Evolutionary conservation across 352 stramenopile genomes (phyloP).

Genomic region (Pythium volutum): DNA sequence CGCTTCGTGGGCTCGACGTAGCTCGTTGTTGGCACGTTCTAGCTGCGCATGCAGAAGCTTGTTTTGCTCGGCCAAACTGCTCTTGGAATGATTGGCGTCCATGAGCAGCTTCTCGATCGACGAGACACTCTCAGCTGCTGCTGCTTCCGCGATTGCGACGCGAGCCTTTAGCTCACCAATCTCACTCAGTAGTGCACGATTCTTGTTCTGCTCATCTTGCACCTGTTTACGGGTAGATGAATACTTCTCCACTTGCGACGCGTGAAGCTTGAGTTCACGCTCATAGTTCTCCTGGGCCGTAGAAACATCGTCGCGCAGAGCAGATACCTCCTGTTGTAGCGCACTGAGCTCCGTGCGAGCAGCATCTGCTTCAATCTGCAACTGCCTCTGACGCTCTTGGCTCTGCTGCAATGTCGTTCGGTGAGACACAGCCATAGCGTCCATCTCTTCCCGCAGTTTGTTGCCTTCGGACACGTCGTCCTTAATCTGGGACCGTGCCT

Average conservation of each 20-base stretch:
- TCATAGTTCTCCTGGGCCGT: conserved; percentile 78
- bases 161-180: conserved; percentile 42
- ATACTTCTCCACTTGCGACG: conserved; percentile 55
- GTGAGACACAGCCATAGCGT: conserved; percentile 36
- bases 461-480: conserved; percentile 59
- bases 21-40: conserved; percentile 50
- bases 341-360: conserved; percentile 42
- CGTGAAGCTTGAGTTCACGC: conserved; percentile 78
- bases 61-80: conserved; percentile 59
- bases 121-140: conserved; percentile 28
- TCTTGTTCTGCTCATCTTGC: conserved; percentile 42
- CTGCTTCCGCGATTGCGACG: conserved; percentile 30
- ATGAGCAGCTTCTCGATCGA: conserved; percentile 51
- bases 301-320: conserved; percentile 42
- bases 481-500: conserved; percentile 48
- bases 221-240: conserved; percentile 48
- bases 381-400: conserved; percentile 43
- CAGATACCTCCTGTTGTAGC: conserved; percentile 43
- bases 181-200: conserved; percentile 34
- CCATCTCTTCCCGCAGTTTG: conserved; percentile 64
- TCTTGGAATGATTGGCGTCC: conserved; percentile 49
- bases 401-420: conserved; percentile 37
- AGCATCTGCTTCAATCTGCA: conserved; percentile 43
- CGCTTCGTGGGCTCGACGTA: conserved; percentile 57
- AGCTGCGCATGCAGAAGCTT: conserved; percentile 71